A percentile compares a stretch with the other conserved stretches of the same genome.
Evolutionary conservation across 31 red algal genomes (phyloP).

Genomic region (Odonthalia washingtoniensis): DNA sequence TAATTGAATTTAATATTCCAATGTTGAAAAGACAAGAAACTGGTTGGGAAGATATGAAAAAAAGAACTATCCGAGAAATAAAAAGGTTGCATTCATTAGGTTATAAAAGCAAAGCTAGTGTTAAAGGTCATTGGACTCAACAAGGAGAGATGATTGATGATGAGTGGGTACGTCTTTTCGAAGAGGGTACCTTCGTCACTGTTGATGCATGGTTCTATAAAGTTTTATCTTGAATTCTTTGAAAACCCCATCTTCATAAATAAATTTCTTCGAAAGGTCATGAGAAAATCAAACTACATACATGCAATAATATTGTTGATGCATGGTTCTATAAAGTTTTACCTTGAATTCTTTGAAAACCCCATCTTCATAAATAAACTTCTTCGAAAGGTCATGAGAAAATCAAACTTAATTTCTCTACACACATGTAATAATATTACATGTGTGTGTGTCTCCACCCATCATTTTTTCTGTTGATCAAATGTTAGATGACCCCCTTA

Average conservation of each 20-base stretch:
- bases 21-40: conserved; percentile 33
- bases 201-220: conserved; percentile 58
- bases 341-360: too few species aligned
- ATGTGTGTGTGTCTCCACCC: conserved; percentile 42
- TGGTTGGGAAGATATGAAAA: conserved; percentile 21
- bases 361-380: too few species aligned
- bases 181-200: conserved; percentile 35
- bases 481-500: too few species aligned
- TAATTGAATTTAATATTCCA: conserved; percentile 52
- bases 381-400: too few species aligned
- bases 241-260: too few species aligned
- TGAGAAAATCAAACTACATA: too few species aligned
- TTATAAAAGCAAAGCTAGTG: conserved; percentile 21
- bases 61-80: conserved; percentile 3
- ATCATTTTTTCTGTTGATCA: too few species aligned
- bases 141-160: conserved; percentile 31
- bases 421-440: too few species aligned
- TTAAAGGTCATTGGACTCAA: conserved; percentile 34
- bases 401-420: too few species aligned
- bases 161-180: conserved; percentile 42
- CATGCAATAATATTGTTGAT: too few species aligned
- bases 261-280: too few species aligned
- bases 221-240: background rate
- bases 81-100: conserved; percentile 16
- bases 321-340: conserved; percentile 46